Evolutionary conservation across 257 asterid species (phyloP), one percentile per base, ranked within the genome.

Genomic region (Solanum okadae): DNA sequence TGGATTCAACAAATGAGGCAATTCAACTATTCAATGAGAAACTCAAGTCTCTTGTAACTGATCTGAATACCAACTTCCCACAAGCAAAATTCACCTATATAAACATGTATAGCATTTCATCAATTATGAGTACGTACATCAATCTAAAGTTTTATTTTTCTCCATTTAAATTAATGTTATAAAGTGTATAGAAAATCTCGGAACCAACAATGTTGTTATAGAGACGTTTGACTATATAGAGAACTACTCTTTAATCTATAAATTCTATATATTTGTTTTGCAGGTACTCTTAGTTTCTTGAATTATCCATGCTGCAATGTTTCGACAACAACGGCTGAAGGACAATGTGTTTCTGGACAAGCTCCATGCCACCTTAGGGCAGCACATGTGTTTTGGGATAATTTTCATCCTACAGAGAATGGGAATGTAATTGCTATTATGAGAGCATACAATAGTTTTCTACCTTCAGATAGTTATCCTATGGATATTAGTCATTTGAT

Each of bases 61-160:
- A 63, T 33, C 89, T 95, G 2, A 95, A 94, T 13, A 65, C 11
- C 11, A 15, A 75, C 25, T 84, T 90, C 6, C 56, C 56, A 0
- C 78, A 18, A 10, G 94, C 98, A 23, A 88, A 75, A 10, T 95
- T 93, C 85, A 94, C 87, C 22, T 89, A 76, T 65, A 75, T 94
- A 42, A 95, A 95, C 89, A 12, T 14, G 65, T 89, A 91, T 75
- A 88, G 89, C 93, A 91, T 95, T 79, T 91, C 91, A 34, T 49
- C 95, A 3, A 15, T 14, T 4, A 3, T 65, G 7, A 93, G 94
- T 92, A 91, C 1, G 88, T 61, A 68, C 75, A 13, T 13, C 14
- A 20, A 27, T 82, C 35, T 4, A 44, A 25, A 78, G 40, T 31
- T 14, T 7, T 27, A 1, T 31, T 70, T 12, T 70, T 70, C 78